Evolutionary conservation across 768 basidiomycete species (phyloP).

Genomic region (Lactarius sanguifluus): DNA sequence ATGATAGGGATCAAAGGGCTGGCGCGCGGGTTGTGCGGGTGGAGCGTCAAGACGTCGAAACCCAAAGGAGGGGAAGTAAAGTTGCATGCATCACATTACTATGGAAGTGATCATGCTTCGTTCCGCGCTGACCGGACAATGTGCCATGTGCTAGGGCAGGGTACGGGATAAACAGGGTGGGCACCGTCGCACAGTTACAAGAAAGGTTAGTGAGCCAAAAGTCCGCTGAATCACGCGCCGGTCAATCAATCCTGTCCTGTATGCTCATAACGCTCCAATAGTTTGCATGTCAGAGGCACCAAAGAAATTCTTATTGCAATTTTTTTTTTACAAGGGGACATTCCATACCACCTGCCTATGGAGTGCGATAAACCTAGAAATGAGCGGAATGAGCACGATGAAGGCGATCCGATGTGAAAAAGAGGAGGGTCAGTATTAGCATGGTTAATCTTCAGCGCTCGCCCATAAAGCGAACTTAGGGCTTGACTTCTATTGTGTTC

Average conservation of each 20-base stretch:
- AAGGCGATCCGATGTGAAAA: conserved; percentile 32
- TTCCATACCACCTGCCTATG: neutral
- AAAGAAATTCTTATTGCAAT: neutral
- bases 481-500: conserved; percentile 89
- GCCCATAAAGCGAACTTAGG: conserved; percentile 64
- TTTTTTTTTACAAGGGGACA: neutral
- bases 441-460: conserved; percentile 74
- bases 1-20: neutral
- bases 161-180: neutral
- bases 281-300: neutral
- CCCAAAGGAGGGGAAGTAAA: neutral
- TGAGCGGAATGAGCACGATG: conserved; percentile 7
- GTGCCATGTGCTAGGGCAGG: neutral
- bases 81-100: neutral
- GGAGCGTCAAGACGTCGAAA: neutral
- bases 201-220: neutral
- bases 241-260: neutral
- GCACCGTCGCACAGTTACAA: neutral
- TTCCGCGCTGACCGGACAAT: neutral
- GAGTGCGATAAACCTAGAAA: conserved; percentile 4
- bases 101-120: neutral
- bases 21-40: neutral
- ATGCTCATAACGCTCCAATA: neutral
- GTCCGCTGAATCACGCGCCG: neutral
- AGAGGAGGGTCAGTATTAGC: conserved; percentile 73